Percentiles rank a stretch among this genome's conserved stretches.
Conservation (phyloP, 805 yeast species). For the Saturnispora zaruensis region DNA sequence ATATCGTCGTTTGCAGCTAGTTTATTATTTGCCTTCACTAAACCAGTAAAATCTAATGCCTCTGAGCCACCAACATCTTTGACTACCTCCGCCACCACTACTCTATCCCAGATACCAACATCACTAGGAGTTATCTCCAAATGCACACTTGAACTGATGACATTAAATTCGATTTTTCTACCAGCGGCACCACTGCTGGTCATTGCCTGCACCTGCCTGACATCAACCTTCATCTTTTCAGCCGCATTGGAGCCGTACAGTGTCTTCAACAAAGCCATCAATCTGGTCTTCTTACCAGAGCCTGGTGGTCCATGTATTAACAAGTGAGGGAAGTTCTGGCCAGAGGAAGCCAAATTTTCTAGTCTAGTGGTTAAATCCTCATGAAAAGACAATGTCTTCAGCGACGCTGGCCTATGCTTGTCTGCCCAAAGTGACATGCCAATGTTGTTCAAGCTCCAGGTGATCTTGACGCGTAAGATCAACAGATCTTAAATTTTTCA, state of each 20-base stretch:
- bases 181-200: slow-evolving; percentile 65
- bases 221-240: slow-evolving; percentile 81
- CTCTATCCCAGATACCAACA: slow-evolving; percentile 91
- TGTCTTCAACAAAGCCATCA: slow-evolving; percentile 67
- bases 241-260: slow-evolving; percentile 70
- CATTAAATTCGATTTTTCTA: slow-evolving; percentile 81
- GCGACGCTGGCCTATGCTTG: slow-evolving; percentile 71
- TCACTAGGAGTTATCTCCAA: slow-evolving; percentile 94
- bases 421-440: slow-evolving; percentile 95
- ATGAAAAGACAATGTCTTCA: slow-evolving; percentile 62
- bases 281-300: slow-evolving; percentile 93
- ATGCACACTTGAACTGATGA: slow-evolving; percentile 86
- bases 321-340: slow-evolving; percentile 82
- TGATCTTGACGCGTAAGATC: background rate
- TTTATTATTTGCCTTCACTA: slow-evolving; percentile 16
- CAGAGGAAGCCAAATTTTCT: slow-evolving; percentile 41
- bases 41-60: slow-evolving; percentile 72
- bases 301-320: slow-evolving; percentile 94
- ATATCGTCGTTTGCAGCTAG: background rate
- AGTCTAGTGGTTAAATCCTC: slow-evolving; percentile 54
- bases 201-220: slow-evolving; percentile 34
- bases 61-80: slow-evolving; percentile 94
- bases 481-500: background rate
- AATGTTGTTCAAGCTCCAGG: background rate
- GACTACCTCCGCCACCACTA: slow-evolving; percentile 87